A percentile compares a stretch with the other conserved stretches of the same genome.
phyloP scores from a whole-genome alignment of 192 early-diverging fungal species.

The Chytriomyces sp. region DNA sequence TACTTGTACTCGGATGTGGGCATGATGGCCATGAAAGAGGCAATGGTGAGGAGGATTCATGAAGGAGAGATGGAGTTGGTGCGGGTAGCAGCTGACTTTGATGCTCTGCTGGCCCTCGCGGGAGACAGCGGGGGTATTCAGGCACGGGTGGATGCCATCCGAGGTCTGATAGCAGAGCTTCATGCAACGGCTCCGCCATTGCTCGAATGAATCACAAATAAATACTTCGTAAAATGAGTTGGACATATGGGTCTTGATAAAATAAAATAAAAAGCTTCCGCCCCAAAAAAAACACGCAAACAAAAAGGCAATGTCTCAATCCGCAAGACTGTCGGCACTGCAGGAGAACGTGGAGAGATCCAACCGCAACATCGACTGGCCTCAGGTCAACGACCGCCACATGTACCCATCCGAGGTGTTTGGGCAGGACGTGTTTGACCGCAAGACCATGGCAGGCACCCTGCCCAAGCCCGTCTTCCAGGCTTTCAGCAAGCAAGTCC shows the following conservation, averaged over 20 bases:
- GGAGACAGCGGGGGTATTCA: background rate
- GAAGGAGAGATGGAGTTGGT: conserved; percentile 19
- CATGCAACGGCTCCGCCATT: background rate
- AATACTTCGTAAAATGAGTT: background rate
- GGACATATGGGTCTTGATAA: background rate
- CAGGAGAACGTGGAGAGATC: conserved; percentile 68
- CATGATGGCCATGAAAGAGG: conserved; percentile 1
- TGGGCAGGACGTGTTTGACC: conserved; percentile 92
- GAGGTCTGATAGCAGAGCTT: background rate
- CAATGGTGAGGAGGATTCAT: conserved; percentile 6
- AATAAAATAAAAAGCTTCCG: background rate
- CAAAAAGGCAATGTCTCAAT: conserved; percentile 31
- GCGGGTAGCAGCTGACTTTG: conserved; percentile 3
- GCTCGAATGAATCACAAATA: background rate
- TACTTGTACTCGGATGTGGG: no score
- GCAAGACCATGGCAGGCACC: conserved; percentile 84
- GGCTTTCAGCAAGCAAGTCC: conserved; percentile 90
- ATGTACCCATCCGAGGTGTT: conserved; percentile 89
- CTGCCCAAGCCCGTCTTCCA: conserved; percentile 96
- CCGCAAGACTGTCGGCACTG: conserved; percentile 58
- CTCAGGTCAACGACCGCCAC: conserved; percentile 72
- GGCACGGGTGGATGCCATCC: background rate
- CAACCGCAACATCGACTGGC: conserved; percentile 80
- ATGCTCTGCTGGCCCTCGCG: background rate
- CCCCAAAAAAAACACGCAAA: background rate